A percentile compares a stretch with the other conserved stretches of the same genome.
These are phyloP conservation scores for Coemansia asiatica DNA, from an alignment of 192 early-diverging fungal species.

Conservation along the genomic window DNA sequence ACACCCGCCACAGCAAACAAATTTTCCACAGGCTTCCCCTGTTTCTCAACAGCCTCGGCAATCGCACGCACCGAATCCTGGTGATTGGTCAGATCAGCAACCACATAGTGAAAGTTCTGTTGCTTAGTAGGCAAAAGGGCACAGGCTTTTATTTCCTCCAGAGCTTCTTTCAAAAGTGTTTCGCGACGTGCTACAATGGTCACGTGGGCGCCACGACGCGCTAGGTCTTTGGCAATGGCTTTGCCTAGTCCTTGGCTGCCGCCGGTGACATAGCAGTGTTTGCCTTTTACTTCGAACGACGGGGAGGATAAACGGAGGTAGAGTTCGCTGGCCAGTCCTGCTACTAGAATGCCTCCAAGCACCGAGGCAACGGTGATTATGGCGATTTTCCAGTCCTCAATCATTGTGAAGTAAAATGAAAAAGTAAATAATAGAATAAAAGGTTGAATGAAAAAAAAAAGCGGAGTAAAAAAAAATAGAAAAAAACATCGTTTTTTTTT, in stretches of 20 bases:
- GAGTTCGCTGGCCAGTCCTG: conserved; percentile 14
- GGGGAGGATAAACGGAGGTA: conserved; percentile 22
- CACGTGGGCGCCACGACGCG: conserved; percentile 67
- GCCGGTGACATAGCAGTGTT: conserved; percentile 74
- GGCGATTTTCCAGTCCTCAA: conserved; percentile 40
- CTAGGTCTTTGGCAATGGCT: conserved; percentile 63
- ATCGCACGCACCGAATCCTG: conserved; percentile 59
- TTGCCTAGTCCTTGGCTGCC: conserved; percentile 74
- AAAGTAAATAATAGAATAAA: not conserved
- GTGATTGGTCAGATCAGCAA: conserved; percentile 63
- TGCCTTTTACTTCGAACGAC: conserved; percentile 48
- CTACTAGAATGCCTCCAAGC: conserved; percentile 21
- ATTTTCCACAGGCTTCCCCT: conserved; percentile 58
- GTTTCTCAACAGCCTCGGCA: conserved; percentile 56
- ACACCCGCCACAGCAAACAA: conserved; percentile 39
- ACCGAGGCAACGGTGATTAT: conserved; percentile 27
- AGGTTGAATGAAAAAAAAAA: not conserved
- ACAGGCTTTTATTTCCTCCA: conserved; percentile 58
- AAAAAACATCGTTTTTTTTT: too few relatives aligned
- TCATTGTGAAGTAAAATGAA: conserved; percentile 14
- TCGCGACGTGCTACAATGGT: conserved; percentile 64
- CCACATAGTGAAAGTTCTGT: conserved; percentile 55
- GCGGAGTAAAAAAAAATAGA: not conserved
- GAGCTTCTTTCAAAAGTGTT: conserved; percentile 50
- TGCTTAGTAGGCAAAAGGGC: too few relatives aligned